These are phyloP conservation scores for Falciphora oryzae DNA, from an alignment of 2,329 filamentous ascomycete genomes.

Conservation along the genomic window DNA sequence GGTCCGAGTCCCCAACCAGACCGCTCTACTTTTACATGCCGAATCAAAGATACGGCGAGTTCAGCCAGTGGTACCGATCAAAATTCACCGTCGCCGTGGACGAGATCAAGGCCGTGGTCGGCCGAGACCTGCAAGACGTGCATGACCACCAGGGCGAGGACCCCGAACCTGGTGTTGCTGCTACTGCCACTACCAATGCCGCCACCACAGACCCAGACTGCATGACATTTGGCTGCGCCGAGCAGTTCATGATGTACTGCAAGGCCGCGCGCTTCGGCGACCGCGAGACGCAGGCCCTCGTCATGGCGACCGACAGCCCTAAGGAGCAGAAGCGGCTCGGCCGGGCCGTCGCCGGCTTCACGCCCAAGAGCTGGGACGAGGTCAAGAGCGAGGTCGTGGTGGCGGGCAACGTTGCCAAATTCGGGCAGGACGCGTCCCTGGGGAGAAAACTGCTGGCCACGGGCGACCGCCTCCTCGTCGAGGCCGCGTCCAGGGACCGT, in stretches of 20 bases:
- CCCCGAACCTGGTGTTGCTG: too few relatives aligned
- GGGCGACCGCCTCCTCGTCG: conserved; percentile 54
- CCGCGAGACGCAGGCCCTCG: conserved; percentile 11
- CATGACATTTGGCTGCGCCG: conserved; percentile 26
- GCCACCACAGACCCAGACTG: conserved; percentile 11
- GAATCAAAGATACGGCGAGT: conserved; percentile 23
- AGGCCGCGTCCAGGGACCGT: conserved; percentile 53
- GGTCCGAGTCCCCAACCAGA: too few relatives aligned
- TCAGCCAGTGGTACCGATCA: conserved; percentile 30
- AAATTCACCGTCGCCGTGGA: conserved; percentile 23
- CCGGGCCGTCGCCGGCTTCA: conserved; percentile 11
- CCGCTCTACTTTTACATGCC: conserved; percentile 27
- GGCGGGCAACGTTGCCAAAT: conserved; percentile 57
- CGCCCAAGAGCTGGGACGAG: conserved; percentile 12
- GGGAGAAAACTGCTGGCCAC: conserved; percentile 43
- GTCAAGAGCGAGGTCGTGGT: conserved; percentile 39
- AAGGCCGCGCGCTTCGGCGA: conserved; percentile 32
- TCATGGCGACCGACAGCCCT: conserved; percentile 11
- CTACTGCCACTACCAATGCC: neutral
- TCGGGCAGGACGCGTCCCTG: conserved; percentile 29
- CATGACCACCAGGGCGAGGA: conserved; percentile 8
- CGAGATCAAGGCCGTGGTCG: conserved; percentile 23
- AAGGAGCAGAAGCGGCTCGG: conserved; percentile 14
- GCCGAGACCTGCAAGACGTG: conserved; percentile 17
- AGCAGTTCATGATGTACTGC: conserved; percentile 32